Conservation (phyloP, 1,284 basidiomycete genomes). For the Pascua guehoae region DNA sequence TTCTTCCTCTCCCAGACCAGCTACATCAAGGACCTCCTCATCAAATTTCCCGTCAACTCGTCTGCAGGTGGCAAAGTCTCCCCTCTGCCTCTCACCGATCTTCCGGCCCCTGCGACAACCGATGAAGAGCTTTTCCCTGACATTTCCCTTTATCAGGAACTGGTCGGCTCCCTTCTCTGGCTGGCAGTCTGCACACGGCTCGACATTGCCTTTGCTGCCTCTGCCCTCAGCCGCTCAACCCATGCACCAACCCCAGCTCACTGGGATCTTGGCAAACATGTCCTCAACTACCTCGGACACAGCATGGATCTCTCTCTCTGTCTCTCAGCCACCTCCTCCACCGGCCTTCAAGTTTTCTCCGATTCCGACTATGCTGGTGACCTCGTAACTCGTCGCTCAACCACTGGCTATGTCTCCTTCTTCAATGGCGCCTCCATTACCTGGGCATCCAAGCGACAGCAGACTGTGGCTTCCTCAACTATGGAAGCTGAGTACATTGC, state of each 20-base stretch:
- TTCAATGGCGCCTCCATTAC: conserved; percentile 40
- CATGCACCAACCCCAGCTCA: conserved; percentile 31
- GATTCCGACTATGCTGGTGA: conserved; percentile 6
- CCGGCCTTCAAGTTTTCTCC: not conserved
- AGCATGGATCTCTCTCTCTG: conserved; percentile 22
- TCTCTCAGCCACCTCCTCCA: conserved; percentile 32
- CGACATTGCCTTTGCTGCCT: conserved; percentile 33
- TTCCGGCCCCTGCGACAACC: not conserved
- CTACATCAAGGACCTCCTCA: conserved; percentile 48
- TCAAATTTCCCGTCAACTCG: conserved; percentile 28
- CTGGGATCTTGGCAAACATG: conserved; percentile 48
- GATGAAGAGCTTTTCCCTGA: not conserved
- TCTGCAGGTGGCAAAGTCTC: conserved; percentile 9
- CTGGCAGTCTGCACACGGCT: conserved; percentile 25
- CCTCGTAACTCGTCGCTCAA: conserved; percentile 26
- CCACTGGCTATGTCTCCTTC: conserved; percentile 49
- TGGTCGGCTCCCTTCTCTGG: conserved; percentile 33
- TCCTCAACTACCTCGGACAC: conserved; percentile 51
- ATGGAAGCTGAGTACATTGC: conserved; percentile 53
- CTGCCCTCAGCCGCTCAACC: conserved; percentile 21
- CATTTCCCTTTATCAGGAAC: conserved; percentile 15
- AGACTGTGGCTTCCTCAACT: conserved; percentile 44
- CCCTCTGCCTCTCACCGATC: conserved; percentile 3
- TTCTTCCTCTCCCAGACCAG: conserved; percentile 48
- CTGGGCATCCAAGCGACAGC: conserved; percentile 51